phyloP scores from a whole-genome alignment of 2,329 filamentous ascomycete genomes.

The Diaporthe longicolla region DNA sequence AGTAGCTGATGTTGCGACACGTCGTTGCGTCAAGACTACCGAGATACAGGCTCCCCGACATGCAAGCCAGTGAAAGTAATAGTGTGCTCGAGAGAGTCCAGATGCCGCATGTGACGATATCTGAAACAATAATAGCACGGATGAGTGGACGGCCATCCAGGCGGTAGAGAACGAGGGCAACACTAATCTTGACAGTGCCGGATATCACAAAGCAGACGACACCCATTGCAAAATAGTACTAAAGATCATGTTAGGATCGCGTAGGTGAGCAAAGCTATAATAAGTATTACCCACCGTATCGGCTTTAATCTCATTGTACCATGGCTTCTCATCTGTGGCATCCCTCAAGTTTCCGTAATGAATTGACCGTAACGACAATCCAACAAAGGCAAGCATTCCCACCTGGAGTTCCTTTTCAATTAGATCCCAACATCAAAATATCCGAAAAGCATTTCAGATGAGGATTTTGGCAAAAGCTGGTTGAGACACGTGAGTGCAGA shows the following conservation, averaged over 20 bases:
- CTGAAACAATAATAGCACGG: slow-evolving; percentile 26
- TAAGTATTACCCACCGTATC: neutral
- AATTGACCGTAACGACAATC: neutral
- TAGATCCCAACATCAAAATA: too few relatives aligned
- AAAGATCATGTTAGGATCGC: neutral
- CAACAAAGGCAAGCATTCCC: slow-evolving; percentile 24
- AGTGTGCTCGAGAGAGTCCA: slow-evolving; percentile 38
- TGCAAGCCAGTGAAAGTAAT: slow-evolving; percentile 24
- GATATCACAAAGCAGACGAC: slow-evolving; percentile 38
- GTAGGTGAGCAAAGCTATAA: too few relatives aligned
- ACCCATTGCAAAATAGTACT: slow-evolving; percentile 30
- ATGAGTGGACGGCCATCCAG: slow-evolving; percentile 32
- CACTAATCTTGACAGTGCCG: slow-evolving; percentile 39
- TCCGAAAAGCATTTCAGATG: too few relatives aligned
- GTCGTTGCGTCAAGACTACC: neutral
- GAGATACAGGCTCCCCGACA: neutral
- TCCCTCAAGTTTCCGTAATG: neutral
- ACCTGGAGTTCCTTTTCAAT: neutral
- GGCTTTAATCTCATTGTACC: neutral
- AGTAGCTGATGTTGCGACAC: slow-evolving; percentile 26
- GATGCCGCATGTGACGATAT: slow-evolving; percentile 33
- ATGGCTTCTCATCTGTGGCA: neutral
- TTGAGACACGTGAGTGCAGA: slow-evolving; percentile 29
- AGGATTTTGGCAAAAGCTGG: too few relatives aligned
- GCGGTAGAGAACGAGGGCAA: slow-evolving; percentile 40